These are phyloP conservation scores for Tricholomella constricta DNA, from an alignment of 768 basidiomycete species.

Conservation along the genomic window DNA sequence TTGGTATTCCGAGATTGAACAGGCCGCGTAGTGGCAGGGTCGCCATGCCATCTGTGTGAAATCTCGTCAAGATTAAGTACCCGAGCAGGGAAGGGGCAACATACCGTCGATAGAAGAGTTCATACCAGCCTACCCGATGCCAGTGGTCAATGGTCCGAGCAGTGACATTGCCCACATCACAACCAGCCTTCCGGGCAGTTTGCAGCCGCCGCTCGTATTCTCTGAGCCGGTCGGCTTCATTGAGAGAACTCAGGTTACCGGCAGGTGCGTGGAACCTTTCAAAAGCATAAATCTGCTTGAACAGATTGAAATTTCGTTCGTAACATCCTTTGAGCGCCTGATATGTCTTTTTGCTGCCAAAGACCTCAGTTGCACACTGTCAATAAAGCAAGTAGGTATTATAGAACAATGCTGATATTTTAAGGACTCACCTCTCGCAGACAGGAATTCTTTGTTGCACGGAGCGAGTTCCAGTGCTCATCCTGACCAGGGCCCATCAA, in stretches of 20 bases:
- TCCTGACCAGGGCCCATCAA: slow-evolving; percentile 72
- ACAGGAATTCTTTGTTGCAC: slow-evolving; percentile 82
- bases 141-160: slow-evolving; percentile 78
- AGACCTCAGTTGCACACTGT: slow-evolving; percentile 73
- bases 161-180: slow-evolving; percentile 73
- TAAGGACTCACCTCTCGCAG: slow-evolving; percentile 61
- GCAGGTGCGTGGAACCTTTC: slow-evolving; percentile 52
- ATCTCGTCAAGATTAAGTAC: slow-evolving; percentile 5
- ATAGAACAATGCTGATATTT: not conserved
- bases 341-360: slow-evolving; percentile 77
- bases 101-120: slow-evolving; percentile 68
- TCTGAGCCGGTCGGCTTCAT: slow-evolving; percentile 65
- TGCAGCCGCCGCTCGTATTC: slow-evolving; percentile 76
- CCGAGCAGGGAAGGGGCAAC: slow-evolving; percentile 11
- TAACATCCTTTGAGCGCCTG: slow-evolving; percentile 85
- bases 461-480: slow-evolving; percentile 77
- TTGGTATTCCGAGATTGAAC: slow-evolving; percentile 37
- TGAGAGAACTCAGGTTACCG: slow-evolving; percentile 37
- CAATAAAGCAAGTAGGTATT: slow-evolving; percentile 9
- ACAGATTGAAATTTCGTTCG: slow-evolving; percentile 82
- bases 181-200: slow-evolving; percentile 61
- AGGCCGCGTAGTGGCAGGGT: slow-evolving; percentile 60
- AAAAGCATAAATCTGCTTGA: slow-evolving; percentile 80
- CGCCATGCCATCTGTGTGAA: slow-evolving; percentile 59
- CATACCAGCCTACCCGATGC: slow-evolving; percentile 78